Evolutionary conservation across 768 basidiomycete genomes (phyloP).

Genomic region (Leccinum uliginosum): DNA sequence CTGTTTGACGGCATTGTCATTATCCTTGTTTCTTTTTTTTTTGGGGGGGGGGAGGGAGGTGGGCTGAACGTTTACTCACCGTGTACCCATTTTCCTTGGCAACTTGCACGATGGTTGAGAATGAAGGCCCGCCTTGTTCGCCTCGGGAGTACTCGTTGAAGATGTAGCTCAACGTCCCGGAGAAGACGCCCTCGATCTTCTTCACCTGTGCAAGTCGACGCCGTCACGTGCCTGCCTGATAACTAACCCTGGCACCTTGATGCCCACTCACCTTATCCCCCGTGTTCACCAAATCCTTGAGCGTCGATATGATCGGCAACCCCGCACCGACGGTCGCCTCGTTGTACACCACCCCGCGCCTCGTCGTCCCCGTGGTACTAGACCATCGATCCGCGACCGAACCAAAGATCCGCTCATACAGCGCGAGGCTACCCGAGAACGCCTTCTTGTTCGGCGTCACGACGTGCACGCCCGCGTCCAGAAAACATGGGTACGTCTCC

Average conservation of each 20-base stretch:
- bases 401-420: constrained; percentile 70
- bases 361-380: constrained; percentile 15
- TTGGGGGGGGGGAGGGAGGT: no score
- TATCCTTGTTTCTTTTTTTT: background rate
- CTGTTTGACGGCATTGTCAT: constrained; percentile 41
- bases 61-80: constrained; percentile 38
- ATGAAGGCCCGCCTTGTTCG: constrained; percentile 61
- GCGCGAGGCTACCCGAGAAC: constrained; percentile 62
- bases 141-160: constrained; percentile 92
- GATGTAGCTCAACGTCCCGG: constrained; percentile 97
- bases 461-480: constrained; percentile 75
- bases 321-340: constrained; percentile 97
- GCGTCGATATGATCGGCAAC: constrained; percentile 83
- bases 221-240: background rate
- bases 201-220: constrained; percentile 45
- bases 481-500: constrained; percentile 71
- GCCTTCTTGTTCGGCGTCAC: constrained; percentile 99
- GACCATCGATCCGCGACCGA: constrained; percentile 18
- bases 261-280: constrained; percentile 72
- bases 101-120: constrained; percentile 84
- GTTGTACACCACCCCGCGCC: constrained; percentile 62
- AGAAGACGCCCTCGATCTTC: constrained; percentile 97
- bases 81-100: constrained; percentile 96
- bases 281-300: constrained; percentile 88
- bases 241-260: background rate